phyloP scores from a whole-genome alignment of 2,329 filamentous ascomycete species.

The Aspergillus spinulosporus region DNA sequence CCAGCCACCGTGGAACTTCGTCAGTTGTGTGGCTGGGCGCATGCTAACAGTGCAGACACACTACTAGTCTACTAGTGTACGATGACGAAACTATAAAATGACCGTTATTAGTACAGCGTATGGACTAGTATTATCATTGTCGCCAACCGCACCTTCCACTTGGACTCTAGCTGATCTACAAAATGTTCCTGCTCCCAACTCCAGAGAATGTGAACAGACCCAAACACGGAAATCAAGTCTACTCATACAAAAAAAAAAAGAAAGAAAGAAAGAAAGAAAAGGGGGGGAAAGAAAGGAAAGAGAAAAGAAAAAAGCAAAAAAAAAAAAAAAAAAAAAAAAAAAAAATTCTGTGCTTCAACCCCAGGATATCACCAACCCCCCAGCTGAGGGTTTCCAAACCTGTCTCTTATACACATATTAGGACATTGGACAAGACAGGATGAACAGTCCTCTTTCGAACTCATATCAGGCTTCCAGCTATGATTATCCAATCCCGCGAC shows the following conservation, averaged over 20 bases:
- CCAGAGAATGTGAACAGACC: not conserved
- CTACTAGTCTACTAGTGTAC: not conserved
- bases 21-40: not conserved
- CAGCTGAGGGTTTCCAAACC: too few species aligned
- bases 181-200: not conserved
- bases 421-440: conserved; percentile 9
- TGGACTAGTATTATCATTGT: not conserved
- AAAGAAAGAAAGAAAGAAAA: too few species aligned
- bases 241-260: conserved; percentile 1
- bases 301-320: too few species aligned
- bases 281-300: too few species aligned
- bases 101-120: too few species aligned
- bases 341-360: not conserved
- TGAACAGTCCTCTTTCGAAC: not conserved
- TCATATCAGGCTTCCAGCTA: conserved; percentile 10
- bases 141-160: not conserved
- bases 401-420: not conserved
- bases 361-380: not conserved
- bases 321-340: too few species aligned
- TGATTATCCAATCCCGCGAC: conserved; percentile 8
- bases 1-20: not conserved
- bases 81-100: not conserved
- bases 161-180: not conserved
- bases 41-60: too few species aligned
- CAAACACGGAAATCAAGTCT: not conserved